Base-by-base conservation (phyloP, 768 basidiomycete genomes). In the Kwoniella mangroviensis region DNA sequence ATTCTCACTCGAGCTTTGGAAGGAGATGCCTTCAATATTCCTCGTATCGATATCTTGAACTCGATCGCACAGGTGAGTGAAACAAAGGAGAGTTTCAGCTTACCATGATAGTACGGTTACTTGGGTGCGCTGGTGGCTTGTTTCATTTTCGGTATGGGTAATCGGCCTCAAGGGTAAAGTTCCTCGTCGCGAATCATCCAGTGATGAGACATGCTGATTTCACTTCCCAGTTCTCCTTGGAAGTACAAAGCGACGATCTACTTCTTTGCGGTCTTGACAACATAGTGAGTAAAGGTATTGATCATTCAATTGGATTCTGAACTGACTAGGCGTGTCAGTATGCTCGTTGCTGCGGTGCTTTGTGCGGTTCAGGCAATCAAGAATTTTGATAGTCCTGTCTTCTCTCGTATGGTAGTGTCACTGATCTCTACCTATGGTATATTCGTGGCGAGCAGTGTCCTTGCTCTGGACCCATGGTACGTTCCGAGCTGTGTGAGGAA, bases 101-200 rank as follows among this genome's bases (percentile, higher is more conserved):
- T 9, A 42, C 65, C 15, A n/a, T 2, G 19, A 43, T 58, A 94
- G 90, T 96, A 92, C 80, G 83, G 90, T 42, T 90, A 97, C 87
- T 89, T 90, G 4, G 91, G 91, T 3, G 87, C 92, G 52, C 87
- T 98, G 34, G 87, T 94, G n/a, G 90, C 92, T 9, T 91, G 90
- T 74, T 97, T 98, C 86, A 85, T 97, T 1, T 91, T 97, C 81
- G 91, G 93, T 0, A 96, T 98, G 94, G 95, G 95, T 19, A 97
- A 97, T 83, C 91, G 91, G 79, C 94, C 94, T 4, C 87, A 88
- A 84, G 89, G 92, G 92, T 94, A 83, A 83, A 78, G 86, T 69
- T 54, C 26, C 1, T 64, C 34, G 15, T 15, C 42, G 13, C 5
- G 10, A 22, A 26, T 24, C 1, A 15, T 6, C 2, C 13, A 40